phyloP scores from a whole-genome alignment of 2,329 filamentous ascomycete species.

The Colletotrichum eleusines region DNA sequence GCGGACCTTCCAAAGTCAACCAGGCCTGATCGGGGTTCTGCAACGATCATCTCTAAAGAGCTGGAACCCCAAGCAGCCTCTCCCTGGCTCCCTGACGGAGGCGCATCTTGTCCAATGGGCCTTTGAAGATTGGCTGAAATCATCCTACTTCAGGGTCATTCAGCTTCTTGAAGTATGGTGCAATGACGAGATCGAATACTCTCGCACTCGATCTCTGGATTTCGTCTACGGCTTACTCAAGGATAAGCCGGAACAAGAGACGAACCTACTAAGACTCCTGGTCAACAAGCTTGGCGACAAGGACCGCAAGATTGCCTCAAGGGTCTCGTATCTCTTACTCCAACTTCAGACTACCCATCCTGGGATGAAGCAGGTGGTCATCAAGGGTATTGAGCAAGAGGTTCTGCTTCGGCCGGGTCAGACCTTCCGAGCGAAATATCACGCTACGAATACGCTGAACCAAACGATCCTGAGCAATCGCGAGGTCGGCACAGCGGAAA shows the following conservation, averaged over 20 bases:
- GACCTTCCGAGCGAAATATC: constrained; percentile 90
- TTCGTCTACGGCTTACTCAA: constrained; percentile 93
- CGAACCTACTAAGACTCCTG: constrained; percentile 88
- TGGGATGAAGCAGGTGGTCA: constrained; percentile 91
- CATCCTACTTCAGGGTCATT: constrained; percentile 91
- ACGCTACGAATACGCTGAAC: constrained; percentile 95
- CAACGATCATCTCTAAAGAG: constrained; percentile 66
- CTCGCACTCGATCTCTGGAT: constrained; percentile 86
- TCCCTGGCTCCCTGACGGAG: constrained; percentile 81
- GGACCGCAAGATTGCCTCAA: constrained; percentile 94
- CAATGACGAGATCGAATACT: constrained; percentile 94
- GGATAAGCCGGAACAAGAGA: constrained; percentile 97
- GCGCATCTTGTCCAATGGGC: constrained; percentile 88
- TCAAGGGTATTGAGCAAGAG: constrained; percentile 87
- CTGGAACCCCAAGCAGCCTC: constrained; percentile 77
- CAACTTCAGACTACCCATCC: constrained; percentile 91
- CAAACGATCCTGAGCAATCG: constrained; percentile 92
- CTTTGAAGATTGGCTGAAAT: constrained; percentile 96
- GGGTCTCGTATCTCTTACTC: constrained; percentile 91
- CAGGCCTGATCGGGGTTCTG: constrained; percentile 78
- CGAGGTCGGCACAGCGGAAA: constrained; percentile 83
- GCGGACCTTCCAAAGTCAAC: constrained; percentile 82
- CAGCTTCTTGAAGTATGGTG: constrained; percentile 94
- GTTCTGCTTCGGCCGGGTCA: constrained; percentile 89
- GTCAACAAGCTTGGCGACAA: constrained; percentile 98